A percentile compares a stretch with the other conserved stretches of the same genome.
Conservation (phyloP, 768 basidiomycete genomes). For the Ephemerocybe angulata region DNA sequence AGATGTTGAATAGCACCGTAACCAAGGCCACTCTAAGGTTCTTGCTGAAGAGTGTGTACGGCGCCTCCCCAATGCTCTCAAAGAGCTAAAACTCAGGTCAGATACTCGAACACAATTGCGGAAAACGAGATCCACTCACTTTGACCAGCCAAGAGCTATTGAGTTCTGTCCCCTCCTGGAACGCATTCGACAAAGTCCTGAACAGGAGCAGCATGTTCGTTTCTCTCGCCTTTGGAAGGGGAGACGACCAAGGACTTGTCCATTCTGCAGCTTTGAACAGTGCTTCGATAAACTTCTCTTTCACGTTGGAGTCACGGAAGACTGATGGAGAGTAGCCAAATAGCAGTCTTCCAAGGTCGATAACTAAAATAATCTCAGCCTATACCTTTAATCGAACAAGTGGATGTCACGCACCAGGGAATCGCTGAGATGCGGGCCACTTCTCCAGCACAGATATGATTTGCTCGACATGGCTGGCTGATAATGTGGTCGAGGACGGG, state of each 20-base stretch:
- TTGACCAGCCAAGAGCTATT: conserved; percentile 50
- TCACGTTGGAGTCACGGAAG: conserved; percentile 40
- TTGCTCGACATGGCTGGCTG: conserved; percentile 53
- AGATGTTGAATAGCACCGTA: conserved; percentile 81
- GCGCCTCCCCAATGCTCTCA: conserved; percentile 44
- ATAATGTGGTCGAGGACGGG: conserved; percentile 34
- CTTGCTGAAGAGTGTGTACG: conserved; percentile 59
- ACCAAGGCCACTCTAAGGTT: conserved; percentile 72
- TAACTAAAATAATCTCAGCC: conserved; percentile 43
- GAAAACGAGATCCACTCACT: conserved; percentile 31
- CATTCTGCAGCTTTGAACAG: conserved; percentile 71
- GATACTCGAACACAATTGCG: neutral
- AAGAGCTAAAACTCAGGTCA: conserved; percentile 46
- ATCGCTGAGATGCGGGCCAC: conserved; percentile 71
- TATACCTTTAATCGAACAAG: neutral
- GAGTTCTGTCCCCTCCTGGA: conserved; percentile 51
- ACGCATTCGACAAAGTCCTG: conserved; percentile 75
- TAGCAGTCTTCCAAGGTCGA: conserved; percentile 81
- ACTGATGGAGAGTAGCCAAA: conserved; percentile 58
- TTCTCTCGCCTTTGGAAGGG: conserved; percentile 68
- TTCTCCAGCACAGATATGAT: conserved; percentile 63
- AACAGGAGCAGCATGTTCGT: conserved; percentile 81
- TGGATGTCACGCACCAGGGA: conserved; percentile 51
- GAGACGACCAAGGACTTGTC: conserved; percentile 48
- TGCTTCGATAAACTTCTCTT: conserved; percentile 52